Conservation (phyloP, 2,329 filamentous ascomycete species). For the Calonectria pseudoturangicola region DNA sequence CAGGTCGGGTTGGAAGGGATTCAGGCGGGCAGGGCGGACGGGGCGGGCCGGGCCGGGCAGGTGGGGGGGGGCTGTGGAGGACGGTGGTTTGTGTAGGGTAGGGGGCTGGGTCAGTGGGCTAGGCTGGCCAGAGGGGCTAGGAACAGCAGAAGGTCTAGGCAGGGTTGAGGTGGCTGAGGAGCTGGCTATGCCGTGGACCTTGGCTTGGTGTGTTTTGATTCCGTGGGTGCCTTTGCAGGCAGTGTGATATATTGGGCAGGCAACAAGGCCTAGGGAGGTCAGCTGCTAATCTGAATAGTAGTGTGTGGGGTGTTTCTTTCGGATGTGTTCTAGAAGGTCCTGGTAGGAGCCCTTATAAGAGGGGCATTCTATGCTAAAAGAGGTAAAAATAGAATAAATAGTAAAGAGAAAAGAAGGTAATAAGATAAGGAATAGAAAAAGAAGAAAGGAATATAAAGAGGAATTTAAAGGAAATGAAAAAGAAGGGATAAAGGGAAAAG, state of each 20-base stretch:
- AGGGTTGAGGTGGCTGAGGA: not conserved
- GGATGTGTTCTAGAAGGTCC: slow-evolving; percentile 1
- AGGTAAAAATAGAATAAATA: not conserved
- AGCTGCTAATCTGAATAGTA: not conserved
- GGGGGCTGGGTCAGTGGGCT: not conserved
- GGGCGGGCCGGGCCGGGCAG: not conserved
- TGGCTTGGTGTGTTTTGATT: not conserved
- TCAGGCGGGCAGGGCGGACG: not conserved
- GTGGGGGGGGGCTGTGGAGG: not conserved
- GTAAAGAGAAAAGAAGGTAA: not conserved
- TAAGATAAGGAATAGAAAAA: not conserved
- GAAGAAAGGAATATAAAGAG: not conserved
- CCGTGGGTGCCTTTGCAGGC: slow-evolving; percentile 1
- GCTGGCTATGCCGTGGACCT: not conserved
- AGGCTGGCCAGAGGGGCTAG: no score
- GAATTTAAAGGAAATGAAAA: not conserved
- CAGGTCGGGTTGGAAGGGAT: not conserved
- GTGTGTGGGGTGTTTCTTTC: not conserved
- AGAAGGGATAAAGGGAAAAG: not conserved
- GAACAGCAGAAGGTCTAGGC: not conserved
- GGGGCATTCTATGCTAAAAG: not conserved
- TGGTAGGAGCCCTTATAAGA: not conserved
- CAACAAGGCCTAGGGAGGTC: not conserved
- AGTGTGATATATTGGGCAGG: not conserved
- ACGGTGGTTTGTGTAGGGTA: not conserved